A percentile compares a stretch with the other conserved stretches of the same genome.
phyloP scores from a whole-genome alignment of 306 rosid genomes.

The Prinsepia uniflora region DNA sequence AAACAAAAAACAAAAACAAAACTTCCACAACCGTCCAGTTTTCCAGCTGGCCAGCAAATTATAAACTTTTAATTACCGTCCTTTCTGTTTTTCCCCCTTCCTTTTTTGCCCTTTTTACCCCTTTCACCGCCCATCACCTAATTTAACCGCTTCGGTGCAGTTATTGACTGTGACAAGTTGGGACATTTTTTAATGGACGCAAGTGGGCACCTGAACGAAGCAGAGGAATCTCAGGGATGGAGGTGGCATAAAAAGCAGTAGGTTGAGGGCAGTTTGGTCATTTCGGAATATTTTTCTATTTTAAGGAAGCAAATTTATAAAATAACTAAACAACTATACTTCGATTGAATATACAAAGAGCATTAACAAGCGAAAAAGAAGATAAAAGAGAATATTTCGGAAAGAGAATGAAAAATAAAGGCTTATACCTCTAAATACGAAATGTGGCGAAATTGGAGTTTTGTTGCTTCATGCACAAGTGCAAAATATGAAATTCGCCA shows the following conservation, averaged over 20 bases:
- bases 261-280: not conserved
- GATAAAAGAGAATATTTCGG: too few relatives aligned
- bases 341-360: too few relatives aligned
- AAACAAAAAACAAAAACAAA: too few relatives aligned
- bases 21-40: slow-evolving; percentile 31
- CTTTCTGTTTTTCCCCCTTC: not conserved
- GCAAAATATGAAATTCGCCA: too few relatives aligned
- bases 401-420: too few relatives aligned
- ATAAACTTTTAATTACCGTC: not conserved
- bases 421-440: too few relatives aligned
- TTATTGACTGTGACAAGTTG: slow-evolving; percentile 1
- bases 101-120: not conserved
- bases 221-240: slow-evolving; percentile 26
- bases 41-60: slow-evolving; percentile 33
- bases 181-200: not conserved
- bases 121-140: slow-evolving; percentile 26
- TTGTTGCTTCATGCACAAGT: too few relatives aligned
- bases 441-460: too few relatives aligned
- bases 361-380: too few relatives aligned
- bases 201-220: slow-evolving; percentile 6
- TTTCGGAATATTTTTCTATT: not conserved
- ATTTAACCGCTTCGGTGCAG: slow-evolving; percentile 10
- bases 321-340: not conserved
- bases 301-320: not conserved
- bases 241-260: slow-evolving; percentile 15